Evolutionary conservation across 2,329 filamentous ascomycete species (phyloP).

Genomic region (Trichoderma sp.): DNA sequence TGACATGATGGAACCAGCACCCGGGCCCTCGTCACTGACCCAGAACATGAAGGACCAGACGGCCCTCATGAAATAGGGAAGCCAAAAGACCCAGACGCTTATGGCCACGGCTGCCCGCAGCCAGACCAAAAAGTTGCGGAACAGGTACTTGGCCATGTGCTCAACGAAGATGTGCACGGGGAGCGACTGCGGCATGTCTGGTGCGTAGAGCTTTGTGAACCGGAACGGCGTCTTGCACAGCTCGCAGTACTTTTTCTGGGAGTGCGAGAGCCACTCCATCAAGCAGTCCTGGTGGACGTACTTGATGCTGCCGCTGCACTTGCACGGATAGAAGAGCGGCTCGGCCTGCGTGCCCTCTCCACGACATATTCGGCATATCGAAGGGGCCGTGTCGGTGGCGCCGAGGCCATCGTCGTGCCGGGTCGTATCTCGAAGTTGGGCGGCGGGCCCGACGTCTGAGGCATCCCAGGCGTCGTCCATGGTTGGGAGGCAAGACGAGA

Average conservation of each 20-base stretch:
- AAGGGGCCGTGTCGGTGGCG: constrained; percentile 45
- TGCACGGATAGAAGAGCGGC: constrained; percentile 95
- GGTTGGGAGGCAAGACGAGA: not conserved
- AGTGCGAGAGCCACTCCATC: constrained; percentile 98
- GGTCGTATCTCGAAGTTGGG: constrained; percentile 22
- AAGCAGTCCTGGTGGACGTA: constrained; percentile 97
- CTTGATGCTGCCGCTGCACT: constrained; percentile 98
- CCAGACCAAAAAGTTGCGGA: constrained; percentile 75
- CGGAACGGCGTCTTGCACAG: constrained; percentile 98
- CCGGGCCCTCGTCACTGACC: constrained; percentile 77
- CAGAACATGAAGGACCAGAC: constrained; percentile 95
- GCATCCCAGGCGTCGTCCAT: constrained; percentile 16
- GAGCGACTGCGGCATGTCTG: constrained; percentile 84
- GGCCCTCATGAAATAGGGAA: constrained; percentile 88
- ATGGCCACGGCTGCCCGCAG: constrained; percentile 75
- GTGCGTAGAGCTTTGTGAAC: constrained; percentile 96
- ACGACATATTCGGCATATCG: constrained; percentile 97
- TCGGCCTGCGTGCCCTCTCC: constrained; percentile 81
- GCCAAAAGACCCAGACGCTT: constrained; percentile 83
- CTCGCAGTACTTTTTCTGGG: constrained; percentile 99
- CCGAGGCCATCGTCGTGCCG: not conserved
- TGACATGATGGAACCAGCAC: constrained; percentile 36
- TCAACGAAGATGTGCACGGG: constrained; percentile 79
- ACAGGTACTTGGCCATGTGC: constrained; percentile 72
- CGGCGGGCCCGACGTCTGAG: constrained; percentile 17